These are phyloP conservation scores for Talaromyces stipitatus DNA, from an alignment of 495 filamentous ascomycete genomes.

Conservation along the genomic window DNA sequence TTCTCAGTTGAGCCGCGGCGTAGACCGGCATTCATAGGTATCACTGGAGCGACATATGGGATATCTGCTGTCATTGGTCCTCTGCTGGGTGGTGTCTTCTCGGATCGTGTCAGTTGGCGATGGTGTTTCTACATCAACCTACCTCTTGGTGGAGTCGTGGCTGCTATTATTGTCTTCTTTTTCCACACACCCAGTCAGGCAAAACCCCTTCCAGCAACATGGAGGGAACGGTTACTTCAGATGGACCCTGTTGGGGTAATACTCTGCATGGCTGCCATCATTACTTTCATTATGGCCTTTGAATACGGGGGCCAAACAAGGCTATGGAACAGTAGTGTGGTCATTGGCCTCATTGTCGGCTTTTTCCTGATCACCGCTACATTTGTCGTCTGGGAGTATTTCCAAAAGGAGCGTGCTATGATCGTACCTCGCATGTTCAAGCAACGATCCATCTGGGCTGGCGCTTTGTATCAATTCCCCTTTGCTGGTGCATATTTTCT, in stretches of 20 bases:
- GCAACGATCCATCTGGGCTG: constrained; percentile 33
- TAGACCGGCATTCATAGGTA: background rate
- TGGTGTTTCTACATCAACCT: constrained; percentile 25
- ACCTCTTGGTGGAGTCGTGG: constrained; percentile 32
- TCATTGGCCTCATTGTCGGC: constrained; percentile 21
- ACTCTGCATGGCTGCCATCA: constrained; percentile 14
- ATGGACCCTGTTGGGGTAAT: constrained; percentile 23
- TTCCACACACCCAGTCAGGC: constrained; percentile 25
- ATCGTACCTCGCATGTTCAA: constrained; percentile 33
- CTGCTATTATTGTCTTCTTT: constrained; percentile 37
- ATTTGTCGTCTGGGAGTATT: constrained; percentile 31
- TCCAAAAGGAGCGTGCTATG: constrained; percentile 38
- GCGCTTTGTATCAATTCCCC: constrained; percentile 27
- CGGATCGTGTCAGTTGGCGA: constrained; percentile 32
- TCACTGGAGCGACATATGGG: background rate
- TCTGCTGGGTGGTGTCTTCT: constrained; percentile 72
- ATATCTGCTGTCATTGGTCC: constrained; percentile 66
- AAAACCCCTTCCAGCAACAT: constrained; percentile 9
- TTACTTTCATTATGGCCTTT: constrained; percentile 25
- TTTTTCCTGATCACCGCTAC: constrained; percentile 18
- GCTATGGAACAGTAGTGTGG: constrained; percentile 19
- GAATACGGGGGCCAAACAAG: constrained; percentile 26
- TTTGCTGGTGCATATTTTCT: constrained; percentile 37
- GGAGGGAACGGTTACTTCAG: constrained; percentile 8
- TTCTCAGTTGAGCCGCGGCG: constrained; percentile 17